phyloP scores from a whole-genome alignment of 495 filamentous ascomycete genomes.

The Penicillium tannophilum region DNA sequence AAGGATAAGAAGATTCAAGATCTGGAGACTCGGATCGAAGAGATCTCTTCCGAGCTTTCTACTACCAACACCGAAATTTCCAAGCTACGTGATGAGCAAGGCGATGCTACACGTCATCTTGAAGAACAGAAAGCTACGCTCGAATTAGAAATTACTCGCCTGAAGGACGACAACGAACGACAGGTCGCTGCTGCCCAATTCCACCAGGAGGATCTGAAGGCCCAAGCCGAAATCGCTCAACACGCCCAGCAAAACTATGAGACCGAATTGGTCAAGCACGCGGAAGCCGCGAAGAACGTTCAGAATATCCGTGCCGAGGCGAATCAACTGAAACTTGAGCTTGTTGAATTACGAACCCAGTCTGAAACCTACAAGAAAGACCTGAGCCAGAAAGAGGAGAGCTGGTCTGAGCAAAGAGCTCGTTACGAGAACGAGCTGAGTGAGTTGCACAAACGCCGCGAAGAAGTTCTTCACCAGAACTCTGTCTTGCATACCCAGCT shows the following conservation, averaged over 20 bases:
- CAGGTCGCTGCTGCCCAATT: slow-evolving; percentile 73
- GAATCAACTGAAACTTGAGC: slow-evolving; percentile 76
- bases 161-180: slow-evolving; percentile 85
- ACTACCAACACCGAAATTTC: slow-evolving; percentile 79
- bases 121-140: slow-evolving; percentile 78
- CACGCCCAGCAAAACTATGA: slow-evolving; percentile 96
- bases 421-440: slow-evolving; percentile 80
- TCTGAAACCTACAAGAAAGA: slow-evolving; percentile 79
- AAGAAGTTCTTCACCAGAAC: slow-evolving; percentile 84
- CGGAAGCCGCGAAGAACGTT: slow-evolving; percentile 82
- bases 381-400: slow-evolving; percentile 77
- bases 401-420: slow-evolving; percentile 79
- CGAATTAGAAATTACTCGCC: slow-evolving; percentile 72
- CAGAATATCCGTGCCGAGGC: slow-evolving; percentile 76
- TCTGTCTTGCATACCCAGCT: slow-evolving; percentile 85
- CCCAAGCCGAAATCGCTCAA: slow-evolving; percentile 89
- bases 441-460: slow-evolving; percentile 74
- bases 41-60: slow-evolving; percentile 76
- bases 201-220: slow-evolving; percentile 87
- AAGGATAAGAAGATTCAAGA: slow-evolving; percentile 78
- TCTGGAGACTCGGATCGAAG: slow-evolving; percentile 77
- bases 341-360: slow-evolving; percentile 70
- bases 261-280: slow-evolving; percentile 88
- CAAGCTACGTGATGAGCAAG: slow-evolving; percentile 72
- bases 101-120: slow-evolving; percentile 68